Base-by-base conservation (phyloP, 306 rosid species). In the Luffa acutangula region DNA sequence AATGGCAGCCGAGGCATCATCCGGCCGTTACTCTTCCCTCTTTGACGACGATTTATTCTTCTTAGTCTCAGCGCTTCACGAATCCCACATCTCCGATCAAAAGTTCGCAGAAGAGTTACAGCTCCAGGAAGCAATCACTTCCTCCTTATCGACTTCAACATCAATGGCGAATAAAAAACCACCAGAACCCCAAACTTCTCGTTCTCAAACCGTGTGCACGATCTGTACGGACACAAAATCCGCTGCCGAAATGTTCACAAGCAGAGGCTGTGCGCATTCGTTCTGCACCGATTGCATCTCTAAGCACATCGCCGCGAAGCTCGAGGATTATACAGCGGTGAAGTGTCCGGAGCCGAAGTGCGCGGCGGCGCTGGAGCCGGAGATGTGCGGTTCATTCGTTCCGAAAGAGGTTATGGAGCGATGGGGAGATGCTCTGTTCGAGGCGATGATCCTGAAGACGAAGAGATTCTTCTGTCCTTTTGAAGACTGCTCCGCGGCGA, bases 31-130 rank as follows among this genome's bases (percentile, higher is more conserved):
- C 18, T 2, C 20, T 13, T 34, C 42, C 15, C 71, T 64, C 25
- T 37, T 69, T 41, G 91, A 85, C 11, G 97, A 89, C 80, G 92
- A 92, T 21, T 85, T 87, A 79, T 90, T 90, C 86, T 88, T 90
- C 46, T 82, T 87, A 62, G 92, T 86, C 15, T 25, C 31, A 25
- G 31, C 31, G 31, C 87, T 90, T 18, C 34, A 37, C 21, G 91
- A 88, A n/a, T 87, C 54, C 94, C 90, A 39, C 31, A 82, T 92
- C 64, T 89, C 91, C 0, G 93, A 91, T 65, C 92, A 87, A 79
- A 87, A 78, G 67, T 90, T 87, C 48, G 97, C 94, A 2, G 80
- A 83, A 36, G 87, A 85, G 46, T 48, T 89, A 31, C 86, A 86
- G 9, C 85, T 91, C 12, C 94, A 91, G 72, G 97, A 89, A 48